Evolutionary conservation across 2,329 filamentous ascomycete genomes (phyloP).

Genomic region (Colletotrichum phormii): DNA sequence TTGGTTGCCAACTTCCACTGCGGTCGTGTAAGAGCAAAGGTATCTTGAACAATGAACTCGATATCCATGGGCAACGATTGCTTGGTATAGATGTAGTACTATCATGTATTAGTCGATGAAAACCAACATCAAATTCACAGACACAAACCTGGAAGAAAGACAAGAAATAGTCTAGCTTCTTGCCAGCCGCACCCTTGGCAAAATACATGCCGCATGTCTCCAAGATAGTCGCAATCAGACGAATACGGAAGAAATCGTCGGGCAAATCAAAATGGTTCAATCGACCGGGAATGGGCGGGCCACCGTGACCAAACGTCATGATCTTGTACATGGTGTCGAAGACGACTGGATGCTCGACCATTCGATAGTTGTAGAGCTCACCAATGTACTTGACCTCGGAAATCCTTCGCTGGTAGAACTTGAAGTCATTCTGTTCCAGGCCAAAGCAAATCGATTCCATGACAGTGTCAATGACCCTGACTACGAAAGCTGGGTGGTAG

Average conservation of each 20-base stretch:
- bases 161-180: slow-evolving; percentile 97
- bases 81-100: slow-evolving; percentile 96
- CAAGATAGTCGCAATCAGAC: slow-evolving; percentile 86
- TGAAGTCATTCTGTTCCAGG: slow-evolving; percentile 96
- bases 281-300: slow-evolving; percentile 82
- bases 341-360: slow-evolving; percentile 94
- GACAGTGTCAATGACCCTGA: slow-evolving; percentile 91
- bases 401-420: slow-evolving; percentile 93
- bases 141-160: slow-evolving; percentile 84
- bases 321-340: slow-evolving; percentile 97
- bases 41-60: slow-evolving; percentile 95
- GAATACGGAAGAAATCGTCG: slow-evolving; percentile 96
- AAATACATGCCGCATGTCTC: slow-evolving; percentile 98
- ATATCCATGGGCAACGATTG: slow-evolving; percentile 94
- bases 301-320: slow-evolving; percentile 91
- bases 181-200: slow-evolving; percentile 90
- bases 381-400: slow-evolving; percentile 97
- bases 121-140: background rate
- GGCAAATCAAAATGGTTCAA: slow-evolving; percentile 85
- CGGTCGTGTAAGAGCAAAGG: slow-evolving; percentile 84
- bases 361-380: slow-evolving; percentile 96
- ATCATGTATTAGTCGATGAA: slow-evolving; percentile 33
- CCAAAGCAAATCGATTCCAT: slow-evolving; percentile 90
- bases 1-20: slow-evolving; percentile 91
- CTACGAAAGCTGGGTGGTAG: slow-evolving; percentile 91